phyloP scores from a whole-genome alignment of 140 eudicot genomes.

The Stevia rebaudiana region DNA sequence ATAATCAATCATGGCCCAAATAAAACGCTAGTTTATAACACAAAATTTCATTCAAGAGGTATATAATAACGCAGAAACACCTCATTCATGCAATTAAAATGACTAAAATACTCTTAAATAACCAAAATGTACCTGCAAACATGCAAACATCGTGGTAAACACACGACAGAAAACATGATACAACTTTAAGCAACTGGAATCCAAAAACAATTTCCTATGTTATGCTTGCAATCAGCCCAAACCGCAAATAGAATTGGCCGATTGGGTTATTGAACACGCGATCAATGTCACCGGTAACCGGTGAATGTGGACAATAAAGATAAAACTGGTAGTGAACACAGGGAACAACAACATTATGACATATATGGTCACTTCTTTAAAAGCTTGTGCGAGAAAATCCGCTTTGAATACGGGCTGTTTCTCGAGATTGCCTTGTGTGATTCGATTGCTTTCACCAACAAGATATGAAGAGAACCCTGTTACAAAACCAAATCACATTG shows the following conservation, averaged over 20 bases:
- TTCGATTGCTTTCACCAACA: slow-evolving; percentile 59
- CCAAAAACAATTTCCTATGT: too few relatives aligned
- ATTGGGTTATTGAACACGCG: slow-evolving; percentile 24
- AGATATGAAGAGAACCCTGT: slow-evolving; percentile 57
- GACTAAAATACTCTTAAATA: too few relatives aligned
- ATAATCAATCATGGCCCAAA: too few relatives aligned
- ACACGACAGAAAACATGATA: too few relatives aligned
- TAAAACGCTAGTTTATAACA: too few relatives aligned
- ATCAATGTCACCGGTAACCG: slow-evolving; percentile 11
- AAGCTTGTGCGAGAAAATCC: slow-evolving; percentile 66
- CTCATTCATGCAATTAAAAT: too few relatives aligned
- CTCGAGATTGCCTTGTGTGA: slow-evolving; percentile 62
- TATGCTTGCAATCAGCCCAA: slow-evolving; percentile 12
- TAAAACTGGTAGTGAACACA: slow-evolving; percentile 16
- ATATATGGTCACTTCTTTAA: slow-evolving; percentile 57
- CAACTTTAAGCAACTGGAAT: too few relatives aligned
- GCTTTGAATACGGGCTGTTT: slow-evolving; percentile 72
- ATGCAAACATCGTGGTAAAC: too few relatives aligned
- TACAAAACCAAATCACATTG: slow-evolving; percentile 9
- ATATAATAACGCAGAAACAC: too few relatives aligned
- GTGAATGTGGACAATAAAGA: slow-evolving; percentile 10
- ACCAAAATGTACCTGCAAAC: too few relatives aligned
- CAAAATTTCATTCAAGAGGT: too few relatives aligned
- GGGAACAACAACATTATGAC: slow-evolving; percentile 54
- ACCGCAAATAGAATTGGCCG: slow-evolving; percentile 20